A percentile compares a stretch with the other conserved stretches of the same genome.
Conservation (phyloP, 805 yeast genomes). For the Schizosaccharomyces osmophilus region DNA sequence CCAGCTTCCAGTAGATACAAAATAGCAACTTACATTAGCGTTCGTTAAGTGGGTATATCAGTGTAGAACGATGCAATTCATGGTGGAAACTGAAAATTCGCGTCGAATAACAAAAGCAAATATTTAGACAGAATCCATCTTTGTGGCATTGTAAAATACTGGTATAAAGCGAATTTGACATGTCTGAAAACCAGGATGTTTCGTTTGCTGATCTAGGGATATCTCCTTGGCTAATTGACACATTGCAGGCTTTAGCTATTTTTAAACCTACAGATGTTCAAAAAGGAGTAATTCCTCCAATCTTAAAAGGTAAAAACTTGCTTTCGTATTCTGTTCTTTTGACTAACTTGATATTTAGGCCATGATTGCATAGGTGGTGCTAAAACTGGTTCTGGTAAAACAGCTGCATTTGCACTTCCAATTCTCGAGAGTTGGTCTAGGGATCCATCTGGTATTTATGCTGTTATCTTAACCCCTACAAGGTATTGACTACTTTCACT, state of each 20-base stretch:
- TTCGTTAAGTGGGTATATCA: too few species aligned
- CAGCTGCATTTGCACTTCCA: slow-evolving; percentile 94
- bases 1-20: too few species aligned
- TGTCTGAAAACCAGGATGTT: not conserved
- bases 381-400: slow-evolving; percentile 92
- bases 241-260: slow-evolving; percentile 61
- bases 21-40: too few species aligned
- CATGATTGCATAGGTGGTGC: slow-evolving; percentile 96
- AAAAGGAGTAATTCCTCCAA: slow-evolving; percentile 64
- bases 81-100: too few species aligned
- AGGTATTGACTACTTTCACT: slow-evolving; percentile 3
- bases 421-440: slow-evolving; percentile 85
- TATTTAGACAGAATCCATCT: not conserved
- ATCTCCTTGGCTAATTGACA: slow-evolving; percentile 65
- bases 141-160: not conserved
- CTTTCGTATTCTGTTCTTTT: not conserved
- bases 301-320: slow-evolving; percentile 26
- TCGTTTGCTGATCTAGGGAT: slow-evolving; percentile 43
- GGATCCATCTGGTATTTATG: slow-evolving; percentile 84
- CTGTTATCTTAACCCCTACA: slow-evolving; percentile 64
- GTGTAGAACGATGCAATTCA: too few species aligned
- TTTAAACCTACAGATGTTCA: slow-evolving; percentile 71
- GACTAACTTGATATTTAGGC: slow-evolving; percentile 13
- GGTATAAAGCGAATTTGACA: not conserved
- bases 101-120: too few species aligned